Base-by-base conservation (phyloP, 2,329 filamentous ascomycete species). In the Beauveria australis region DNA sequence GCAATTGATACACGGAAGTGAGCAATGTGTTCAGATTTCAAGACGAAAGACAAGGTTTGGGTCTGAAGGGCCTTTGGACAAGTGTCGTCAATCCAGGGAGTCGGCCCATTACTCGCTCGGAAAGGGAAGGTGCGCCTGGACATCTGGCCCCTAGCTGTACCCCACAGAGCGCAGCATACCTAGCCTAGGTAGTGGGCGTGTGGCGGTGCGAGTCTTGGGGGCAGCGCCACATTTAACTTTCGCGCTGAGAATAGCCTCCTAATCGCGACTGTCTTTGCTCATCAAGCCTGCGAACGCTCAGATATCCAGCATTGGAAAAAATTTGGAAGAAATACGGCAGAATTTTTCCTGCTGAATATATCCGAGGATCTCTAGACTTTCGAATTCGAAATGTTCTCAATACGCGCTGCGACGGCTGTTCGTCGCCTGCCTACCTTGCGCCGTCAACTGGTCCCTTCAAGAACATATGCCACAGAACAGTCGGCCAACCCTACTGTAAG, bases 81-180 rank as follows among this genome's bases (percentile, higher is more conserved):
- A 65, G 64, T 65, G 64, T 66, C 63, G 64, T 66, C 59, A 65
- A 62, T 43, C 54, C 30, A 49, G 46, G 49, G 58, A 60, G 51
- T 22, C 52, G 28, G 30, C 41, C 37, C 52, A 37, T 43, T 41
- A n/a, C 37, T 24, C 52, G 18, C 59, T 61, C 37, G 19, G 53
- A 37, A 43, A 33, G 48, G 59, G 37, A 60, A 58, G 55, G 55
- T 58, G 28, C 33, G 37, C 55, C 56, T 52, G 33, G 37, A 58
- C 41, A 48, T 30, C 43, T 60, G 51, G 24, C 58, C 58, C 51
- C 58, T 19, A 37, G 33, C 14, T 43, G 54, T 44, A 51, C 59
- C 59, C 59, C 51, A 54, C 51, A 59, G 18, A 57, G 51, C 43
- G 58, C 49, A 51, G 30, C 41, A 41, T 14, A n/a, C n/a, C n/a